Evolutionary conservation across 257 asterid species (phyloP).

Genomic region (Parsonsia alboflavescens): DNA sequence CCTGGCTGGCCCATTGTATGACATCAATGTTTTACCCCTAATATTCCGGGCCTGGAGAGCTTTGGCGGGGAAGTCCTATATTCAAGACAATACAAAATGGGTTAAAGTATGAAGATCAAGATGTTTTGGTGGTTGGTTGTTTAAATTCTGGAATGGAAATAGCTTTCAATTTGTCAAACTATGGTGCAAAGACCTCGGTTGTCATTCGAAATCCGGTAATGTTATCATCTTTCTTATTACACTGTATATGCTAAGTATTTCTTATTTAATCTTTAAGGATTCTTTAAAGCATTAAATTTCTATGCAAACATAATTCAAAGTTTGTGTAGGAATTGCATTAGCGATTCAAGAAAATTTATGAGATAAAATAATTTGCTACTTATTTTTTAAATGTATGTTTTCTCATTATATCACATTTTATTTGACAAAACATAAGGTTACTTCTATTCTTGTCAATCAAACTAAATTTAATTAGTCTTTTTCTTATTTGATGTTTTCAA

Average conservation of each 20-base stretch:
- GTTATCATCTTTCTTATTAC: neutral
- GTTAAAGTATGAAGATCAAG: neutral
- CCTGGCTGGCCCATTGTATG: constrained; percentile 25
- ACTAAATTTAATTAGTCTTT: too few relatives aligned
- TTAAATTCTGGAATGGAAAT: constrained; percentile 83
- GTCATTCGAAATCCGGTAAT: constrained; percentile 50
- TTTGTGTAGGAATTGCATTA: too few relatives aligned
- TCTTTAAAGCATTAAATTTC: neutral
- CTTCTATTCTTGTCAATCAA: too few relatives aligned
- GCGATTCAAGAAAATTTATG: too few relatives aligned
- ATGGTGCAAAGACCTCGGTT: constrained; percentile 39
- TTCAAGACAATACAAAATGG: constrained; percentile 38
- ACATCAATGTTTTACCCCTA: constrained; percentile 33
- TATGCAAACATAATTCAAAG: neutral
- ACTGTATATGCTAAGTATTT: too few relatives aligned
- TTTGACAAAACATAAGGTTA: too few relatives aligned
- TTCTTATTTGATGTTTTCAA: too few relatives aligned
- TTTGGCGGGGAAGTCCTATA: constrained; percentile 42
- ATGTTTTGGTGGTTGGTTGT: constrained; percentile 51
- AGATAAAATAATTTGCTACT: too few relatives aligned
- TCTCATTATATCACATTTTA: too few relatives aligned
- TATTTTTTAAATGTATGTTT: too few relatives aligned
- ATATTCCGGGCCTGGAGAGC: constrained; percentile 23
- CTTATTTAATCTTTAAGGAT: neutral
- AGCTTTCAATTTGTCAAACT: constrained; percentile 46